Evolutionary conservation across 306 rosid genomes (phyloP).

Genomic region (Cajanus cajan): DNA sequence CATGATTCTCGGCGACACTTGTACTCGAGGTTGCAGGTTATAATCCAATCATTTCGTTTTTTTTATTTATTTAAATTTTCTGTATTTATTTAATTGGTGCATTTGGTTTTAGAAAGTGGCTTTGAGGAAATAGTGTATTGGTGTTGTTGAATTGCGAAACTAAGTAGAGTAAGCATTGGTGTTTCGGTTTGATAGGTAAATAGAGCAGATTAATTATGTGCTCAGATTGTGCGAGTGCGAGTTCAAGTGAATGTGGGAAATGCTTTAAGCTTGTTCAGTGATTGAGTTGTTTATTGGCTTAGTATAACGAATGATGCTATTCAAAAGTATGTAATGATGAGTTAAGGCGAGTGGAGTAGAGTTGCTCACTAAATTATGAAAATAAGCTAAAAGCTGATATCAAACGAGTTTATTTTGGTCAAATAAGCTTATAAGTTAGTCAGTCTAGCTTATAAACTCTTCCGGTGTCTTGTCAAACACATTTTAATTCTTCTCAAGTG

Average conservation of each 20-base stretch:
- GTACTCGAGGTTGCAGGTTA: slow-evolving; percentile 98
- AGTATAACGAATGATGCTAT: not conserved
- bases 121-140: not conserved
- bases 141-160: not conserved
- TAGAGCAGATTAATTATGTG: not conserved
- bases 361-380: not conserved
- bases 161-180: not conserved
- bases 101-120: not conserved
- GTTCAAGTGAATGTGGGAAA: not conserved
- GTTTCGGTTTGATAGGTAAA: not conserved
- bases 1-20: slow-evolving; percentile 96
- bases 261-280: not conserved
- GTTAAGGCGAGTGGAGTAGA: not conserved
- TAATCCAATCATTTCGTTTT: not conserved
- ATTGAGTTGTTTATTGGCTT: slow-evolving; percentile 14
- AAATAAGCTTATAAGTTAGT: too few relatives aligned
- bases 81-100: not conserved
- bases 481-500: not conserved
- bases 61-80: not conserved
- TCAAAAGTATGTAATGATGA: not conserved
- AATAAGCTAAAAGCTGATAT: too few relatives aligned
- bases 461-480: too few relatives aligned
- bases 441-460: too few relatives aligned
- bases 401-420: too few relatives aligned
- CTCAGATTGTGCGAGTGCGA: not conserved